These are phyloP conservation scores for Phylloporus arenicola DNA, from an alignment of 768 basidiomycete genomes.

Conservation along the genomic window DNA sequence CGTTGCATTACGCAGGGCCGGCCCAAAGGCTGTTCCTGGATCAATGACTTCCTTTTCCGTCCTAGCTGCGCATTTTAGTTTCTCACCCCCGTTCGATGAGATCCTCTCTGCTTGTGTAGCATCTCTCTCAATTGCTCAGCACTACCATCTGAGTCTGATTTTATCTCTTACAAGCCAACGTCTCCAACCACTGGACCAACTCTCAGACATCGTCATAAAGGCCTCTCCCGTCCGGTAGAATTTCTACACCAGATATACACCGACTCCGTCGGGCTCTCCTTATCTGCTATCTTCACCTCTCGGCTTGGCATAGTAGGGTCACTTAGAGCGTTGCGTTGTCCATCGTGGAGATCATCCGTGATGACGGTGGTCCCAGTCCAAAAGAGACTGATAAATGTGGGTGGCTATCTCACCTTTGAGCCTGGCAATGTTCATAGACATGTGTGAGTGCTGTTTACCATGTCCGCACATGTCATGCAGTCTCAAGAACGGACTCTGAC, in stretches of 20 bases:
- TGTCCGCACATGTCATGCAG: too few relatives aligned
- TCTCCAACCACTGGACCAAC: constrained; percentile 37
- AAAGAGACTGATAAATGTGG: too few relatives aligned
- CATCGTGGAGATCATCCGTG: constrained; percentile 21
- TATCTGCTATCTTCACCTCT: constrained; percentile 23
- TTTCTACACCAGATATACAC: constrained; percentile 18
- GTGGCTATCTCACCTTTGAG: too few relatives aligned
- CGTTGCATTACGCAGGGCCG: too few relatives aligned
- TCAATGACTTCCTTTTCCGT: too few relatives aligned
- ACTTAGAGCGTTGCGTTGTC: constrained; percentile 21
- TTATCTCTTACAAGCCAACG: constrained; percentile 30
- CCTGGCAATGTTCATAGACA: too few relatives aligned
- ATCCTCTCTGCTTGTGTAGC: constrained; percentile 6
- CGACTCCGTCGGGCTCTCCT: constrained; percentile 32
- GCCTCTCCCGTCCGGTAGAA: constrained; percentile 33
- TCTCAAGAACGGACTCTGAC: constrained; percentile 11
- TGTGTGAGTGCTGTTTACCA: too few relatives aligned
- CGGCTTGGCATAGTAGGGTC: constrained; percentile 16
- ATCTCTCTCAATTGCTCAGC: constrained; percentile 1
- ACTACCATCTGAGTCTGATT: constrained; percentile 28
- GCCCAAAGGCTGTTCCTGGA: too few relatives aligned
- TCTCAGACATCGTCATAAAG: constrained; percentile 28
- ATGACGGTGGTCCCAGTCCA: constrained; percentile 18
- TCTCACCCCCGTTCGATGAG: too few relatives aligned
- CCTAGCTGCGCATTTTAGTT: too few relatives aligned